Percentiles rank a stretch among this genome's conserved stretches.
phyloP scores from a whole-genome alignment of 108 stramenopile genomes.

The Cyclotella distinguenda region DNA sequence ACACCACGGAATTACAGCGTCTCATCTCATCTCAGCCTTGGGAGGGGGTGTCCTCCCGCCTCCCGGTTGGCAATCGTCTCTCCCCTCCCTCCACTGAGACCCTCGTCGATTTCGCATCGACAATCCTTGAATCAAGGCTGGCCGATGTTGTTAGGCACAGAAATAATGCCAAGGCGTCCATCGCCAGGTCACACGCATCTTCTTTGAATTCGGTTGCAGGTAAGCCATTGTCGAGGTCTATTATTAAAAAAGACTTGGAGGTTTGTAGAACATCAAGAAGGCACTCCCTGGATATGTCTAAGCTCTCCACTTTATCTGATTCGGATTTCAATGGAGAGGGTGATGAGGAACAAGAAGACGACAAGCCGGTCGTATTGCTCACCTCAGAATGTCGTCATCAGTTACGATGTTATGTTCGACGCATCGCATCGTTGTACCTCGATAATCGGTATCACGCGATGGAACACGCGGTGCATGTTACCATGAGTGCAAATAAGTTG shows the following conservation, averaged over 20 bases:
- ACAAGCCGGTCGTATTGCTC: constrained; percentile 12
- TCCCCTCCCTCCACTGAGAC: constrained; percentile 25
- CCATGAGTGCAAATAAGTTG: constrained; percentile 59
- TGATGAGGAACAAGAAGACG: neutral
- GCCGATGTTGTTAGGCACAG: constrained; percentile 39
- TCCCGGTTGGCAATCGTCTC: constrained; percentile 8
- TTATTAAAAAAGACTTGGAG: neutral
- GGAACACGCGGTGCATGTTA: constrained; percentile 60
- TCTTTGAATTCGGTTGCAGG: constrained; percentile 1
- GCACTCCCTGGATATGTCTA: neutral
- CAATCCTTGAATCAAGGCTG: constrained; percentile 37
- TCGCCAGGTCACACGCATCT: neutral
- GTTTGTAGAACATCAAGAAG: neutral
- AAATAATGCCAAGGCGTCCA: neutral
- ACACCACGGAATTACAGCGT: constrained; percentile 17
- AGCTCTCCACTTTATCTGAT: neutral
- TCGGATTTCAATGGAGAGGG: neutral
- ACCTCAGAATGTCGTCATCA: constrained; percentile 39
- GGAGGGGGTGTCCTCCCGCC: constrained; percentile 25
- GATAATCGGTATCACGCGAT: constrained; percentile 68
- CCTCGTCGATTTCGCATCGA: constrained; percentile 23
- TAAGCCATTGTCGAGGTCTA: neutral
- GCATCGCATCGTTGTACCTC: constrained; percentile 60
- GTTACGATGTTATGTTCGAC: constrained; percentile 56
- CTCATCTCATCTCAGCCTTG: constrained; percentile 27